These are phyloP conservation scores for Takakia lepidozioides DNA, from an alignment of 225 moss, liverwort and hornwort genomes.

Conservation along the genomic window DNA sequence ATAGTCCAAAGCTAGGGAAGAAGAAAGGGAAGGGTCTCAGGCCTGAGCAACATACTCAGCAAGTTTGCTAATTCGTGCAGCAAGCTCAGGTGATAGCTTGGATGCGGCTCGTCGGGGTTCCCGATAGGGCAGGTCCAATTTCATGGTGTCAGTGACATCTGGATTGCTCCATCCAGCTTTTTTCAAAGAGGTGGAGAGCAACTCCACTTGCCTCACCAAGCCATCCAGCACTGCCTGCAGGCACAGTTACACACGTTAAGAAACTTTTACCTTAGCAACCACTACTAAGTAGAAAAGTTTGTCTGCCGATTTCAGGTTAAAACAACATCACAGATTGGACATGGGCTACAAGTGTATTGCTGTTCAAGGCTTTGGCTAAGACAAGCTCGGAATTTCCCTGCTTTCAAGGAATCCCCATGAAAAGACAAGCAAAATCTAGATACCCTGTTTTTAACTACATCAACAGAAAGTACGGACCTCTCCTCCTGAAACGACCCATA, in stretches of 20 bases:
- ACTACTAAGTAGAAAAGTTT: neutral
- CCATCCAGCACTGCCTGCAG: conserved; percentile 69
- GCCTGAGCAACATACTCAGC: no score
- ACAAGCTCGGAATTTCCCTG: no score
- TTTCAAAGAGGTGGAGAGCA: conserved; percentile 68
- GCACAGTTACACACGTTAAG: neutral
- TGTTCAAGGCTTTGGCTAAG: neutral
- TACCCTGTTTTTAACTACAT: neutral
- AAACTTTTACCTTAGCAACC: no score
- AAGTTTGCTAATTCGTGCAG: no score
- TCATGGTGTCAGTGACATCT: conserved; percentile 81
- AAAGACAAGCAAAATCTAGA: neutral
- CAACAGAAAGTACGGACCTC: neutral
- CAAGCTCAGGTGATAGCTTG: neutral
- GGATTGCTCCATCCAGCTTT: conserved; percentile 90
- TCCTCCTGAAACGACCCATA: neutral
- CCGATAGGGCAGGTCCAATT: conserved; percentile 34
- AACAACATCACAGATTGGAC: neutral
- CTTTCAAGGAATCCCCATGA: neutral
- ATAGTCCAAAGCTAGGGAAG: no score
- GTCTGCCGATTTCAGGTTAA: neutral
- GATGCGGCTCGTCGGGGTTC: no score
- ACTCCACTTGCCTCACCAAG: conserved; percentile 64
- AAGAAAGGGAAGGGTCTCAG: no score
- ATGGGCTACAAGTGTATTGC: neutral